phyloP scores from a whole-genome alignment of 352 stramenopile genomes.

The Globisporangium spinosum region DNA sequence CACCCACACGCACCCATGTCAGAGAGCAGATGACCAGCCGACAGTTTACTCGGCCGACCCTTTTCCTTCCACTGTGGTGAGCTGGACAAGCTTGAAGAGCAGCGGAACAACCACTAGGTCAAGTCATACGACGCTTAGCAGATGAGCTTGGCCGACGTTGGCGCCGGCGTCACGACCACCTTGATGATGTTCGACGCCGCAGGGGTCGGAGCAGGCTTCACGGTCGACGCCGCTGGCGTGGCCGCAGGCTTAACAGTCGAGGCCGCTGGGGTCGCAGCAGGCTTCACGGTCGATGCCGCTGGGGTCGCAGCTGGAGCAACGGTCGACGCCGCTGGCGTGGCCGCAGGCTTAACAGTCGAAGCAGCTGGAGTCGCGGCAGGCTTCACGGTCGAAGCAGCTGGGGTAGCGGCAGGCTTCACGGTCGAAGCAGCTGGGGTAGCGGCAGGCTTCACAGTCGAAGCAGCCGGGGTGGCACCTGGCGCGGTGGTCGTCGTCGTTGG shows the following conservation, averaged over 20 bases:
- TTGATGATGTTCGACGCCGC: slow-evolving; percentile 17
- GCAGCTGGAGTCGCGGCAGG: neutral
- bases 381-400: neutral
- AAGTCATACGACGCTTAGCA: slow-evolving; percentile 14
- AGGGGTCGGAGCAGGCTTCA: slow-evolving; percentile 4
- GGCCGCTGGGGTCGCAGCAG: slow-evolving; percentile 11
- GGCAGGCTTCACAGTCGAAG: neutral
- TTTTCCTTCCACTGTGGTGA: neutral
- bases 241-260: slow-evolving; percentile 11
- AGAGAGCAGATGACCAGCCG: neutral
- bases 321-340: slow-evolving; percentile 4
- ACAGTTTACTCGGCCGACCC: neutral
- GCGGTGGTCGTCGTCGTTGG: slow-evolving; percentile 1
- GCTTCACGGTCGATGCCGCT: neutral
- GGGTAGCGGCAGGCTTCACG: neutral
- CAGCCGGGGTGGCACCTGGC: neutral
- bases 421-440: slow-evolving; percentile 5
- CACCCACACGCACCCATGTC: neutral
- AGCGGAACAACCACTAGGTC: neutral
- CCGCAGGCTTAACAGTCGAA: neutral
- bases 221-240: slow-evolving; percentile 11
- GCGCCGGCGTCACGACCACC: slow-evolving; percentile 19
- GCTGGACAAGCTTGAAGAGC: neutral
- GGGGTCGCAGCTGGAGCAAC: slow-evolving; percentile 6
- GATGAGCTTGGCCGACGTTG: slow-evolving; percentile 19